phyloP scores from a whole-genome alignment of 345 rosid genomes.

The Hirschfeldia incana region DNA sequence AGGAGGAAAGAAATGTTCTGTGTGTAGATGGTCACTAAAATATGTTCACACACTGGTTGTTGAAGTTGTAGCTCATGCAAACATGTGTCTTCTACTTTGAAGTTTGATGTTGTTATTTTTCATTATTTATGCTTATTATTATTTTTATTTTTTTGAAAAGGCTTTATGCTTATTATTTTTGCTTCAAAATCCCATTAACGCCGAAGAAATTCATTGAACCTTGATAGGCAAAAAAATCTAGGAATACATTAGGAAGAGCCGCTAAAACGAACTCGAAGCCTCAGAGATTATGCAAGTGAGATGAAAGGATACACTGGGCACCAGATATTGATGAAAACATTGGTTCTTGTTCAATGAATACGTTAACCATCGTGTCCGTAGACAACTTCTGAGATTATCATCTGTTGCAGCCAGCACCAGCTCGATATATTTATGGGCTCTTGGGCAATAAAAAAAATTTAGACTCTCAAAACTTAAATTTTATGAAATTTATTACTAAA shows the following conservation, averaged over 20 bases:
- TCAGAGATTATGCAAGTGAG: not conserved
- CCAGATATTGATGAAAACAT: not conserved
- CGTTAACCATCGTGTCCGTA: not conserved
- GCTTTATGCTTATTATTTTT: not conserved
- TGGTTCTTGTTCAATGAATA: not conserved
- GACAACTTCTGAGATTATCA: not conserved
- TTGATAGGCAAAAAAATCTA: not conserved
- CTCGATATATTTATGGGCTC: no score
- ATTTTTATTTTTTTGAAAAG: no score
- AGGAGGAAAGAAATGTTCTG: constrained; percentile 2
- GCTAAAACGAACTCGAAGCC: not conserved
- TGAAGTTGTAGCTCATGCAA: constrained; percentile 19
- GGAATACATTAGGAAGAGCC: not conserved
- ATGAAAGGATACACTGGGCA: not conserved
- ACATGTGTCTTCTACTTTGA: constrained; percentile 29
- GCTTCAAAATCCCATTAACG: not conserved
- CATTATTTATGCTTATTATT: not conserved
- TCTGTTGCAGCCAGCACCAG: not conserved
- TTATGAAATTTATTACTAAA: no score
- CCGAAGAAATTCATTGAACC: not conserved
- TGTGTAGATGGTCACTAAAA: not conserved
- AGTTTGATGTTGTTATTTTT: constrained; percentile 1
- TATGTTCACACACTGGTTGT: constrained; percentile 26
- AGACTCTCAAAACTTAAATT: no score
- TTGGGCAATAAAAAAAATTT: no score